Evolutionary conservation across 495 filamentous ascomycete genomes (phyloP).

Genomic region (Aspergillus egyptiacus): DNA sequence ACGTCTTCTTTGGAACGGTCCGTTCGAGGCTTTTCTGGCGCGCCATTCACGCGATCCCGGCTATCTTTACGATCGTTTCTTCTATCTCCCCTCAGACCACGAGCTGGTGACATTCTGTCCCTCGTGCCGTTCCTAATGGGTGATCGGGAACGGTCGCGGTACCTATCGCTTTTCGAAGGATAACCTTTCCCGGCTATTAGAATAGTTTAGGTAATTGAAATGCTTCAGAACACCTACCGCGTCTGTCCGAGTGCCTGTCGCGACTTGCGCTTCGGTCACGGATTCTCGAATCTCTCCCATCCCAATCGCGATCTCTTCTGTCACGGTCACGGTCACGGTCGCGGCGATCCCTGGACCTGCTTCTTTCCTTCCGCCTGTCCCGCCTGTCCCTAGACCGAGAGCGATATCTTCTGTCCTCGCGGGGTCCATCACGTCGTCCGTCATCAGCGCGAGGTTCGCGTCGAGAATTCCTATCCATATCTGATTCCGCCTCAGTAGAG

Average conservation of each 20-base stretch:
- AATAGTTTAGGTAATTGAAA: constrained; percentile 7
- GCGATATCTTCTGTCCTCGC: constrained; percentile 37
- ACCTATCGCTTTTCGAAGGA: constrained; percentile 32
- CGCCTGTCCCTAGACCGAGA: constrained; percentile 40
- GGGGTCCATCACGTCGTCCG: constrained; percentile 26
- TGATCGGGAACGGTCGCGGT: constrained; percentile 42
- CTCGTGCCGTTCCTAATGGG: constrained; percentile 37
- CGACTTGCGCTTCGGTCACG: constrained; percentile 43
- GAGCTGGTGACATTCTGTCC: constrained; percentile 33
- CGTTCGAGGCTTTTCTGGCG: constrained; percentile 12
- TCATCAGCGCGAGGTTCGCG: constrained; percentile 29
- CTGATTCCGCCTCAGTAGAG: constrained; percentile 27
- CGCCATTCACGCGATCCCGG: constrained; percentile 25
- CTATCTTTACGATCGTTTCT: constrained; percentile 30
- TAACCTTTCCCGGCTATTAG: constrained; percentile 20
- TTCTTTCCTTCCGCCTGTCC: constrained; percentile 36
- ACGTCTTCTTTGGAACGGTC: constrained; percentile 31
- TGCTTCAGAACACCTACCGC: constrained; percentile 27
- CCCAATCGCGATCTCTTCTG: constrained; percentile 36
- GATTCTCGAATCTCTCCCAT: constrained; percentile 32
- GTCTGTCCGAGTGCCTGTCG: constrained; percentile 40
- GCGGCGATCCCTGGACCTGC: constrained; percentile 43
- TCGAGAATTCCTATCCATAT: constrained; percentile 33
- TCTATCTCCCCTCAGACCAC: constrained; percentile 29
- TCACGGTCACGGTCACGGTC: constrained; percentile 29